Evolutionary conservation across 306 rosid species (phyloP).

Genomic region (Acacia melanoxylon): DNA sequence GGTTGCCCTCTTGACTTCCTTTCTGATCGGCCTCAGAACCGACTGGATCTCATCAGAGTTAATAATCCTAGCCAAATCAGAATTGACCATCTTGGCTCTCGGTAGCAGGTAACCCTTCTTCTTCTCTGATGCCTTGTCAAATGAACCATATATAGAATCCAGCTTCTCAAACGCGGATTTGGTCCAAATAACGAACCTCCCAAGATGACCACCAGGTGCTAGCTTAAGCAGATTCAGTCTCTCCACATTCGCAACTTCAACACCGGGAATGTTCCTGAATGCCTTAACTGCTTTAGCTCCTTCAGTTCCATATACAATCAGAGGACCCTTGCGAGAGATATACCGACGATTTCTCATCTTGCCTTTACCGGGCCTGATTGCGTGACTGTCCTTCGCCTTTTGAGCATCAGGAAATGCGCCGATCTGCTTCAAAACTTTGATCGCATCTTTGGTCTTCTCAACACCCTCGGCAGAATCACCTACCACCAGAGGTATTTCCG

Average conservation of each 20-base stretch:
- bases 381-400: slow-evolving; percentile 65
- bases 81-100: slow-evolving; percentile 64
- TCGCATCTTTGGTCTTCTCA: slow-evolving; percentile 59
- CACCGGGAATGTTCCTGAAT: slow-evolving; percentile 58
- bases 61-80: slow-evolving; percentile 61
- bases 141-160: slow-evolving; percentile 63
- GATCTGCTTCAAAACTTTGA: slow-evolving; percentile 60
- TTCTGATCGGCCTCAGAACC: slow-evolving; percentile 59
- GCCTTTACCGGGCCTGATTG: slow-evolving; percentile 63
- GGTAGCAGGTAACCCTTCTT: slow-evolving; percentile 62
- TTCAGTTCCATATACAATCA: slow-evolving; percentile 59
- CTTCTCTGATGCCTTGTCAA: slow-evolving; percentile 58
- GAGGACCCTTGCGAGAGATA: slow-evolving; percentile 59
- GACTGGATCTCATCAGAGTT: slow-evolving; percentile 72
- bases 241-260: slow-evolving; percentile 59
- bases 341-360: slow-evolving; percentile 66
- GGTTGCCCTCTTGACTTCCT: slow-evolving; percentile 53
- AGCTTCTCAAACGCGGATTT: slow-evolving; percentile 69
- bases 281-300: slow-evolving; percentile 70
- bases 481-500: slow-evolving; percentile 62
- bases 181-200: slow-evolving; percentile 67
- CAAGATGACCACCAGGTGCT: slow-evolving; percentile 70
- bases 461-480: slow-evolving; percentile 57
- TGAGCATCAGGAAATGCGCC: slow-evolving; percentile 59
- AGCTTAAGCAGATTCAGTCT: slow-evolving; percentile 60